A percentile compares a stretch with the other conserved stretches of the same genome.
Conservation (phyloP, 1,139 yeast species). For the Scheffersomyces illinoinensis region DNA sequence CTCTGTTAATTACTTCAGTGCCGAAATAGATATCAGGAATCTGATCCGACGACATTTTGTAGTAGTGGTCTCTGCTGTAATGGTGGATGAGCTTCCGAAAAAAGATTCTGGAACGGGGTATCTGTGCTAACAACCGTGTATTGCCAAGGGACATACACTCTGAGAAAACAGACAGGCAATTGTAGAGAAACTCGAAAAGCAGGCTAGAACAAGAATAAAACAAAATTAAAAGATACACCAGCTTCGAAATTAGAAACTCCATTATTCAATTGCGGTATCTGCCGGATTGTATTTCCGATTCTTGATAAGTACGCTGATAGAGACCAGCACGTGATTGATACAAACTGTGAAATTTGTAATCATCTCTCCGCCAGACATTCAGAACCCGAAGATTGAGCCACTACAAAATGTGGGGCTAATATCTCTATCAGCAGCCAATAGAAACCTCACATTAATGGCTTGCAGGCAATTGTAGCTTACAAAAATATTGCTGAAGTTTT, state of each 20-base stretch:
- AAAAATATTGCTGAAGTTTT: neutral
- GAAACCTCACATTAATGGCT: neutral
- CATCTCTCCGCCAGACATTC: neutral
- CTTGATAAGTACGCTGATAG: conserved; percentile 1
- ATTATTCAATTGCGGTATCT: conserved; percentile 4
- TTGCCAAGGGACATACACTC: neutral
- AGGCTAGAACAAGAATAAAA: neutral
- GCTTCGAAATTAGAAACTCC: conserved; percentile 2
- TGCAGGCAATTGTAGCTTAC: neutral
- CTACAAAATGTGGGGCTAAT: neutral
- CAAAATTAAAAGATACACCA: neutral
- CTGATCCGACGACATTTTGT: conserved; percentile 16
- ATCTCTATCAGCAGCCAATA: neutral
- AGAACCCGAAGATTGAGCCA: neutral
- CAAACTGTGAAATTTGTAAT: neutral
- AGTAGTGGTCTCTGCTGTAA: conserved; percentile 15
- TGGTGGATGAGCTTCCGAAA: conserved; percentile 12
- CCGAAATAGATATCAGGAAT: conserved; percentile 44
- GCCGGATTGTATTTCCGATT: conserved; percentile 5
- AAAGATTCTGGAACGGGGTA: neutral
- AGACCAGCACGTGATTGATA: neutral
- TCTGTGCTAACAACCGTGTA: neutral
- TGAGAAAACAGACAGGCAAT: neutral
- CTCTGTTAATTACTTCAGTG: conserved; percentile 68
- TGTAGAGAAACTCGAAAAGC: neutral